phyloP scores from a whole-genome alignment of 176 grass and related monocot genomes.

The Aegilops umbellulata region DNA sequence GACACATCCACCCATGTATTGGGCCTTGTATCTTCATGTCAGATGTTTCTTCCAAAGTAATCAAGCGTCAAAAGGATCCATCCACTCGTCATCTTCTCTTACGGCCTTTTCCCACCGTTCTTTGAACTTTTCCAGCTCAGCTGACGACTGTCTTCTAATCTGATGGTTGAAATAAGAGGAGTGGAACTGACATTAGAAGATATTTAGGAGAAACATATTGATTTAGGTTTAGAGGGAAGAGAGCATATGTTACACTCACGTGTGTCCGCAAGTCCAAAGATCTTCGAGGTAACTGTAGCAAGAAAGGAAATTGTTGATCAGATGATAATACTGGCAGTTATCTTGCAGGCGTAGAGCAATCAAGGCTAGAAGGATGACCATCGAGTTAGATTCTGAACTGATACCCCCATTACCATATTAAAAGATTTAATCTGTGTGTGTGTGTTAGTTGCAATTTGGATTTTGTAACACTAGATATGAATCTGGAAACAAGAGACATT shows the following conservation, averaged over 20 bases:
- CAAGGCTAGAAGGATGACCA: background rate
- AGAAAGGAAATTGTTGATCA: slow-evolving; percentile 5
- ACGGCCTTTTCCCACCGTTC: slow-evolving; percentile 86
- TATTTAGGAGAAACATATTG: background rate
- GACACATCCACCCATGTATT: background rate
- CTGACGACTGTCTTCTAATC: slow-evolving; percentile 93
- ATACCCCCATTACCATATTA: background rate
- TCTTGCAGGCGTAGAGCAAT: background rate
- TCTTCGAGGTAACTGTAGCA: slow-evolving; percentile 53
- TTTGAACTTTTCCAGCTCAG: slow-evolving; percentile 83
- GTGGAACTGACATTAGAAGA: background rate
- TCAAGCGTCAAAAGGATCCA: slow-evolving; percentile 60
- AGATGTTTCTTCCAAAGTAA: background rate
- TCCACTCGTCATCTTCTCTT: slow-evolving; percentile 76
- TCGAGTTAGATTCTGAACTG: background rate
- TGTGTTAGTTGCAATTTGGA: background rate
- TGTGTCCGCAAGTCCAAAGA: slow-evolving; percentile 84
- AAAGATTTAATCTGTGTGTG: background rate
- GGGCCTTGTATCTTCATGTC: background rate
- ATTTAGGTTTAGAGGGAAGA: background rate
- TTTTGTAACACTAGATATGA: background rate
- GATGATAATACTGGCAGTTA: background rate
- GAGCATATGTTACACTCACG: slow-evolving; percentile 39
- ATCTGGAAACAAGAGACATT: background rate
- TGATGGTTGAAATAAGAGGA: slow-evolving; percentile 17